Base-by-base conservation (phyloP, 352 stramenopile genomes). In the Thraustochytrium sp. region DNA sequence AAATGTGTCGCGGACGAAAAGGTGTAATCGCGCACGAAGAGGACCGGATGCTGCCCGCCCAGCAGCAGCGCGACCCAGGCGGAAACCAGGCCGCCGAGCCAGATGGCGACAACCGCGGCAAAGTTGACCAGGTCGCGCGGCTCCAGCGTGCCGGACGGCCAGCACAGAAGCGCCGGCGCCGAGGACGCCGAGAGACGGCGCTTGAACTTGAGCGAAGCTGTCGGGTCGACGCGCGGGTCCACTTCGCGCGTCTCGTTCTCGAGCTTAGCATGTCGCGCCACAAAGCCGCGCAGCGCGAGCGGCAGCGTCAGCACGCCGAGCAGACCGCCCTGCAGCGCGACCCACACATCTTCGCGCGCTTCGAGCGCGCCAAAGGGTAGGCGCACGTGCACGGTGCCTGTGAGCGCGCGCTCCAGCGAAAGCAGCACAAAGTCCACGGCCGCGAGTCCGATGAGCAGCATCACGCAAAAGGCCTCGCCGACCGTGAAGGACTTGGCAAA, bases 11-110 rank as follows among this genome's bases (percentile, higher is more conserved):
- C 3, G 23, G 31, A 21, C 42, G 34, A 46, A 36, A 80, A 80
- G 5, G 51, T 64, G 34, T 80, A 80, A n/a, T 80, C 68, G 37
- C 46, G 46, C 48, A 80, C 68, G n/a, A 46, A 80, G 9, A 68
- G 31, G 38, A 80, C 26, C 5, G 68, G 68, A 31, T 80, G 42
- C 36, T 77, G 18, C 21, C 44, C 46, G 8, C 51, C 51, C 18
- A 80, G 42, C 31, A 80, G 34, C 1, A 64, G 26, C 29, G 26
- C 26, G 9, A 46, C 68, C 44, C 31, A 61, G 5, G 38, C 8
- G 26, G 68, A 61, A 8, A 80, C 46, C 16, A 46, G n/a, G 34
- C 31, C 53, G 26, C 42, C 42, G 9, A 80, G 49, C 68, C 68
- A 80, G 29, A 8, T 42, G n/a, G 16, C 29, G 21, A 72, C 3